These are phyloP conservation scores for Balakata baccata DNA, from an alignment of 345 rosid species.

Conservation along the genomic window DNA sequence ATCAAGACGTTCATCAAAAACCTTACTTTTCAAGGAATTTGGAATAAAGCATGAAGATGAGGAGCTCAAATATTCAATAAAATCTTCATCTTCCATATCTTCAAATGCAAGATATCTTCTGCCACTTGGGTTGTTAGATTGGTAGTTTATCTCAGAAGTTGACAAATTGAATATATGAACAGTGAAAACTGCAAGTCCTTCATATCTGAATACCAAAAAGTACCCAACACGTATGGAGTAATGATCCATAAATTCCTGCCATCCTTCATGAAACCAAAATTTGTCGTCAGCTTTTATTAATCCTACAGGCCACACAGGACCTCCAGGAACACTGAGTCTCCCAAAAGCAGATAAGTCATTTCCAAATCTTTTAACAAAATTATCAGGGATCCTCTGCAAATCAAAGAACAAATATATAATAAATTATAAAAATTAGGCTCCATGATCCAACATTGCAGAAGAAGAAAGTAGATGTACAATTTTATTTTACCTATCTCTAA, in stretches of 20 bases:
- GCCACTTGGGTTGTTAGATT: conserved; percentile 40
- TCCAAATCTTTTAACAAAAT: conserved; percentile 67
- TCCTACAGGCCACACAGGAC: conserved; percentile 72
- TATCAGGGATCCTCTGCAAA: conserved; percentile 86
- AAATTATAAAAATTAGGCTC: conserved; percentile 16
- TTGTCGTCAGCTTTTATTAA: conserved; percentile 63
- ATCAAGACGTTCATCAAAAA: conserved; percentile 18
- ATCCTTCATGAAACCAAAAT: conserved; percentile 75
- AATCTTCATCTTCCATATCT: conserved; percentile 70
- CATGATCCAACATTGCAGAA: background rate
- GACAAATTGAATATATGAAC: conserved; percentile 73
- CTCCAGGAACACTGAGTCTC: conserved; percentile 72
- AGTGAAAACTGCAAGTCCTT: conserved; percentile 70
- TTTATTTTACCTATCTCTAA: background rate
- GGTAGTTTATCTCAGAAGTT: conserved; percentile 66
- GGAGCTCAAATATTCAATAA: conserved; percentile 34
- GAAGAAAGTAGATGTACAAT: background rate
- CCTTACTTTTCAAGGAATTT: conserved; percentile 27
- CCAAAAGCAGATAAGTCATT: conserved; percentile 65
- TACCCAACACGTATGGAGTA: conserved; percentile 68
- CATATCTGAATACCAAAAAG: conserved; percentile 77
- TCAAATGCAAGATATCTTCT: conserved; percentile 59
- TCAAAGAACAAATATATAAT: conserved; percentile 2
- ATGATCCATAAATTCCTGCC: conserved; percentile 82
- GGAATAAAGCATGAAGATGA: conserved; percentile 28